Evolutionary conservation across 2,329 filamentous ascomycete species (phyloP).

Genomic region (Monilinia fructicola): DNA sequence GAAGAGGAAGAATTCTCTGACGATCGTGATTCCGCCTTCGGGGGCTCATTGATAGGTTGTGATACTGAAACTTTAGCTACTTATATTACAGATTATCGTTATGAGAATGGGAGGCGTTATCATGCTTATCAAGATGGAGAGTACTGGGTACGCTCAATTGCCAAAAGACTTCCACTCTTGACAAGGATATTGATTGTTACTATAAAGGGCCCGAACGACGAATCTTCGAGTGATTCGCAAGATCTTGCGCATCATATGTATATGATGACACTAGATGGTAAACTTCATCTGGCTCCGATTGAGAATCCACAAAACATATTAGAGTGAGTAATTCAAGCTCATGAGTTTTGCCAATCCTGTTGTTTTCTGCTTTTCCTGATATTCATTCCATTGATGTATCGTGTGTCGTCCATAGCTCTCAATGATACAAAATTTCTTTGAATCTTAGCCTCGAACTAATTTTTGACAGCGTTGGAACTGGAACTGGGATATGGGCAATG

Average conservation of each 20-base stretch:
- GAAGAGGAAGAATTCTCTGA: conserved; percentile 13
- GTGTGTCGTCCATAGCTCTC: conserved; percentile 23
- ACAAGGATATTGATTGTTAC: neutral
- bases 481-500: too few relatives aligned
- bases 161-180: neutral
- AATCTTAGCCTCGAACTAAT: too few relatives aligned
- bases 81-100: conserved; percentile 30
- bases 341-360: neutral
- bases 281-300: conserved; percentile 31
- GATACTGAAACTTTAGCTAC: conserved; percentile 30
- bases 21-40: conserved; percentile 29
- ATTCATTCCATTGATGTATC: neutral
- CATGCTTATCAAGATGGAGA: conserved; percentile 45
- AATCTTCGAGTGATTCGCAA: conserved; percentile 45
- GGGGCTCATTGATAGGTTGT: conserved; percentile 29
- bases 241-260: conserved; percentile 46
- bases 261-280: conserved; percentile 35
- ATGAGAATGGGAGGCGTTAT: conserved; percentile 50
- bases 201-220: conserved; percentile 45
- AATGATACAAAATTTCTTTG: too few relatives aligned
- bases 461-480: too few relatives aligned
- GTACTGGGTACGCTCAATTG: conserved; percentile 29
- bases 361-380: too few relatives aligned
- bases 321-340: conserved; percentile 30
- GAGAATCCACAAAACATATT: conserved; percentile 34